Evolutionary conservation across 1,284 basidiomycete species (phyloP), one percentile per base, ranked within the genome.

Genomic region (Sutorius eximius): DNA sequence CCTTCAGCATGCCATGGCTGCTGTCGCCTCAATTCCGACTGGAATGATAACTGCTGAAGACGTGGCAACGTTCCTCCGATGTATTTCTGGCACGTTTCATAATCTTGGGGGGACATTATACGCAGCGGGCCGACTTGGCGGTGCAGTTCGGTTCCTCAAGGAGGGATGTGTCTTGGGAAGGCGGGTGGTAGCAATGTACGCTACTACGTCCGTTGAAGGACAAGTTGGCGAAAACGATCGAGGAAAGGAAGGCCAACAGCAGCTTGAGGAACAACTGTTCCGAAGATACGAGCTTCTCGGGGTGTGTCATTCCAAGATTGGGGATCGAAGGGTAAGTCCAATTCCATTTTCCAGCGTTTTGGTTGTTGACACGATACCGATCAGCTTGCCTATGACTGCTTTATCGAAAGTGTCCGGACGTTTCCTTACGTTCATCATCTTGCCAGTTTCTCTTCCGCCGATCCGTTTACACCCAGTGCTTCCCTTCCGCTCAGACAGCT

Each of bases 281-380:
- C 78, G 84, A 38, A 75, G 91, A 38, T 92, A 84, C 78, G 91
- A 94, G 69, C 71, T 93, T n/a, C 74, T 94, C 22, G 90, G 82
- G 0, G 82, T 86, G 3, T 92, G 89, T 66, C 83, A 83, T 65
- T 77, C 79, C 38, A 92, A 89, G 68, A 84, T 82, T 41, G 85
- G 84, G 0, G 86, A 93, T 63, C 77, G 86, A 18, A 82, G 81
- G 79, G 86, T 86, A 44, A 75, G 63, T 32, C 24, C n/a, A 36
- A 36, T 27, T 52, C 50, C 13, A 43, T 13, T 46, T 27, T 33
- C 33, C 32, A 1, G 3, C 32, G 32, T 16, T 24, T 30, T 22
- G 7, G 5, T 46, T 44, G 18, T 37, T 67, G 2, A 68, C 30
- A 38, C 10, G 24, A 42, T 43, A 16, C 50, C 45, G 52, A 33